Evolutionary conservation across 495 filamentous ascomycete genomes (phyloP), one percentile per base, ranked within the genome.

Genomic region (Talaromyces nanjingensis): DNA sequence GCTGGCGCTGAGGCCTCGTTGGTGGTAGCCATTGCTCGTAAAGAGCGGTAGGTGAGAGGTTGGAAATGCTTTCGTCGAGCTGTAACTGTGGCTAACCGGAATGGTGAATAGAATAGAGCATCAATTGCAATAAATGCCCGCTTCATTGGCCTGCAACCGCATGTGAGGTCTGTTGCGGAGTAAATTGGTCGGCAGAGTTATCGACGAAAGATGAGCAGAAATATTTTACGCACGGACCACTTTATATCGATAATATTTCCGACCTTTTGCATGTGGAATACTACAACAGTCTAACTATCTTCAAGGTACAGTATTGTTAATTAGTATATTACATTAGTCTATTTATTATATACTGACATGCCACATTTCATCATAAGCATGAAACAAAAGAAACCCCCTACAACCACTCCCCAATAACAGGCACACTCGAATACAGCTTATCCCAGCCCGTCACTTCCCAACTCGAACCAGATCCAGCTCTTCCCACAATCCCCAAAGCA

Each of bases 361-460:
- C 31, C 27, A 56, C 53, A 37, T 59, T 29, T 16, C 52, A 29
- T 55, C 52, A 55, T 55, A 55, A 25, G 52, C 18, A 53, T 42
- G 37, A 49, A 42, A 56, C 54, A 31, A 20, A 49, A 49, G 45
- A 49, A 49, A 22, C 14, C 29, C 39, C 7, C 70, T 64, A 84
- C 57, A 84, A 63, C 82, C 81, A 85, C 31, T 66, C 58, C 0
- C 82, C 82, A 64, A 86, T 68, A 29, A 84, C 55, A 27, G 84
- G 84, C 22, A 87, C 77, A 52, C 70, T 73, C 62, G 71, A 77
- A 73, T 87, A 89, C 65, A 89, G 75, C 56, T 84, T 76, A 74
- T 96, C 90, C 78, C 91, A 96, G 20, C 88, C 76, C 68, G 83
- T 89, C 25, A 85, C 91, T 25, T 96, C 78, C 89, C 91, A 97